Evolutionary conservation across 2,329 filamentous ascomycete species (phyloP).

Genomic region (Pestalotiopsis sp.): DNA sequence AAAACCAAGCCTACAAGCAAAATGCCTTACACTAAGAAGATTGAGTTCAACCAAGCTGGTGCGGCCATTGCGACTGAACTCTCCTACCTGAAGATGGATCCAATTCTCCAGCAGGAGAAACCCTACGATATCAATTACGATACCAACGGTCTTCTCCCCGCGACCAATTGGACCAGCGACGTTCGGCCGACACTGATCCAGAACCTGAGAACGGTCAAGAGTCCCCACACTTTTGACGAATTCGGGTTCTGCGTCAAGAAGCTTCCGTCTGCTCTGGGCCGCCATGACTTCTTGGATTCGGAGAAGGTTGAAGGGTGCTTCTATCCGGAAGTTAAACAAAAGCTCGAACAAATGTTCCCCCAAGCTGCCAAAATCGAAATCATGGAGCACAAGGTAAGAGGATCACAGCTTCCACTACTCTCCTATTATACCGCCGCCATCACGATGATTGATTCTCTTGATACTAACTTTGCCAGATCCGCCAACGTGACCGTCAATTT

Average conservation of each 20-base stretch:
- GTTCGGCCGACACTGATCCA: neutral
- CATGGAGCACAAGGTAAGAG: neutral
- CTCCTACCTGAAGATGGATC: neutral
- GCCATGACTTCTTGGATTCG: neutral
- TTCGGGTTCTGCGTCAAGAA: neutral
- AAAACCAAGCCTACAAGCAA: neutral
- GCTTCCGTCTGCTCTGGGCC: neutral
- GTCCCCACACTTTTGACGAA: neutral
- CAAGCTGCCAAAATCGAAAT: neutral
- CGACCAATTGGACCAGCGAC: neutral
- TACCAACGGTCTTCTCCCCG: neutral
- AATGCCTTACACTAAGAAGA: neutral
- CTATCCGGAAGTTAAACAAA: neutral
- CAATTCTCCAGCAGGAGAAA: neutral
- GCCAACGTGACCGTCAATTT: neutral
- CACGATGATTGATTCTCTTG: too few relatives aligned
- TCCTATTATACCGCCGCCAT: too few relatives aligned
- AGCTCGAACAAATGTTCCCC: neutral
- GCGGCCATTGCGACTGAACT: neutral
- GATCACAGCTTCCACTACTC: too few relatives aligned
- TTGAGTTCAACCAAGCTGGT: neutral
- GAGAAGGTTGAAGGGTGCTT: neutral
- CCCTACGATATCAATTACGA: neutral
- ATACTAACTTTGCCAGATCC: neutral
- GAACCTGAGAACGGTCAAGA: neutral